phyloP scores from a whole-genome alignment of 176 grass and related monocot genomes.

The Musa schizocarpa region DNA sequence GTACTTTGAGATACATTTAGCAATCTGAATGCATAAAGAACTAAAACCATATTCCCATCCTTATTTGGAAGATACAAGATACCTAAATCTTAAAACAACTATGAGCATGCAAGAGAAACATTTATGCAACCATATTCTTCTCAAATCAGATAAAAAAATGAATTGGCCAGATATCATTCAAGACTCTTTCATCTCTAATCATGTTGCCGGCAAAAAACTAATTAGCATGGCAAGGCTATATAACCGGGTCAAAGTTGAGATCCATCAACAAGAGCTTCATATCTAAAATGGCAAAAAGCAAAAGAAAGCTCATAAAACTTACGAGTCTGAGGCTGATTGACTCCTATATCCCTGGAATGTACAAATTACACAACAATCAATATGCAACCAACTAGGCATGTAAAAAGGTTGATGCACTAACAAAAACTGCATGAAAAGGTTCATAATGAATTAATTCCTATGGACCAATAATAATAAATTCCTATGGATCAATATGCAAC shows the following conservation, averaged over 20 bases:
- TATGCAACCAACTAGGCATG: background rate
- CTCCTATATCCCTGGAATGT: constrained; percentile 82
- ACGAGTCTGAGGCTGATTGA: constrained; percentile 84
- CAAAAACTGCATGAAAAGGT: background rate
- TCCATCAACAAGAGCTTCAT: background rate
- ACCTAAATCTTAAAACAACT: background rate
- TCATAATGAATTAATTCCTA: no score
- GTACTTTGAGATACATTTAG: no score
- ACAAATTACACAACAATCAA: constrained; percentile 3
- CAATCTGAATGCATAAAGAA: no score
- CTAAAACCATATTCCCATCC: background rate
- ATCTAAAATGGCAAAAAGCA: constrained; percentile 11
- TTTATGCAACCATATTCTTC: background rate
- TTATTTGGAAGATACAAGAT: background rate
- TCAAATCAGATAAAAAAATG: background rate
- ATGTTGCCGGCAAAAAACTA: background rate
- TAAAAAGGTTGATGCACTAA: background rate
- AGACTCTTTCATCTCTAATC: background rate
- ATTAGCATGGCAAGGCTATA: background rate
- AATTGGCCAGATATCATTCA: background rate
- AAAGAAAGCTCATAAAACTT: constrained; percentile 26
- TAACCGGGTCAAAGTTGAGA: background rate
- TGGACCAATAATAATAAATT: no score
- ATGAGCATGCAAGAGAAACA: background rate
- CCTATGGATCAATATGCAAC: no score